phyloP scores from a whole-genome alignment of 1,284 basidiomycete species.

The Apiotrichum siamense region DNA sequence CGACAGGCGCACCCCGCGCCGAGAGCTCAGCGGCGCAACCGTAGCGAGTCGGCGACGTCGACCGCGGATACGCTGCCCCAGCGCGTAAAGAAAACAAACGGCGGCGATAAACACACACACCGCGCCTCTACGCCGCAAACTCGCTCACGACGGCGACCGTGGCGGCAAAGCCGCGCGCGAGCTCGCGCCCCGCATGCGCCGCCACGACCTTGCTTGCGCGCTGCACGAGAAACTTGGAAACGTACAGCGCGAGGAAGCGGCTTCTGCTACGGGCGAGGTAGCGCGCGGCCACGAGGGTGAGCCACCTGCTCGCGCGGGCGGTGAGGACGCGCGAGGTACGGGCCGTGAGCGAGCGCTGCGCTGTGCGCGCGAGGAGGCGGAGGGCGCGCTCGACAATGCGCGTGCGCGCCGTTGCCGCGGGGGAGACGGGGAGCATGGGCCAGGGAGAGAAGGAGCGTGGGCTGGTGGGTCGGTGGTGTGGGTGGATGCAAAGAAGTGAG shows the following conservation, averaged over 20 bases:
- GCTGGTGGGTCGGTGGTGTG: neutral
- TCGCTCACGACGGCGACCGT: neutral
- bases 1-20: too few species aligned
- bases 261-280: neutral
- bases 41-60: too few species aligned
- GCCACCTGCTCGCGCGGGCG: neutral
- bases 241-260: slow-evolving; percentile 1
- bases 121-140: neutral
- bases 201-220: slow-evolving; percentile 1
- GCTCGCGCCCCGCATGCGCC: neutral
- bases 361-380: neutral
- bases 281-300: neutral
- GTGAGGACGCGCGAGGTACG: neutral
- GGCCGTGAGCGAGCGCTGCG: neutral
- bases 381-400: neutral
- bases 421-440: slow-evolving; percentile 1
- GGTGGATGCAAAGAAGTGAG: too few species aligned
- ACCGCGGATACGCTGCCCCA: too few species aligned
- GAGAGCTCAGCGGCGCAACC: too few species aligned
- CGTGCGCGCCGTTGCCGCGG: neutral
- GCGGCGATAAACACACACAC: neutral
- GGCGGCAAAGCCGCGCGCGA: neutral
- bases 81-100: too few species aligned
- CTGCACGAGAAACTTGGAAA: neutral
- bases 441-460: neutral